Conservation (phyloP, 1,284 basidiomycete genomes). For the Macrocystidia cucumis region DNA sequence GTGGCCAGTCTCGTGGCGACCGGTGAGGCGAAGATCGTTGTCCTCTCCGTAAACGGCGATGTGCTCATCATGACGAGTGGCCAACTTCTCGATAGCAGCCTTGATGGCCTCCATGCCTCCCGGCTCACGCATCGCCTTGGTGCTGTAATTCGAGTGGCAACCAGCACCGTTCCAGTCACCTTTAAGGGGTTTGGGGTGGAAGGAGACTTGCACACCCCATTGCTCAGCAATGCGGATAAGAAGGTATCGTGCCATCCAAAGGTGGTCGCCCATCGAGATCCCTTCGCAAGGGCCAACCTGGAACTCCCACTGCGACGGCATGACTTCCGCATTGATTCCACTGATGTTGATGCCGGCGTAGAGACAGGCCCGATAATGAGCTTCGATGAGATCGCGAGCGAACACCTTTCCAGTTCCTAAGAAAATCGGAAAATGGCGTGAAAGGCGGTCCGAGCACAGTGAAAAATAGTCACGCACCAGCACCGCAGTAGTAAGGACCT, state of each 20-base stretch:
- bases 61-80: conserved; percentile 82
- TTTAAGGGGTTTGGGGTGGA: conserved; percentile 98
- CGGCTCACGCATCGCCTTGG: conserved; percentile 85
- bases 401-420: conserved; percentile 93
- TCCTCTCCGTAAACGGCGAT: conserved; percentile 97
- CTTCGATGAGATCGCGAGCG: conserved; percentile 98
- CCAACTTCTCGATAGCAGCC: conserved; percentile 86
- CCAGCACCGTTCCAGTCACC: conserved; percentile 99
- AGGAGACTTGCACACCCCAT: conserved; percentile 96
- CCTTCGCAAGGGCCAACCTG: conserved; percentile 98
- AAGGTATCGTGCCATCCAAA: conserved; percentile 95
- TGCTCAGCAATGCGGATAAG: conserved; percentile 93
- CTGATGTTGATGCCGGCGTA: conserved; percentile 98
- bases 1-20: conserved; percentile 95
- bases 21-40: conserved; percentile 91
- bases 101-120: conserved; percentile 96
- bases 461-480: conserved; percentile 54
- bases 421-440: conserved; percentile 11
- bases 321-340: conserved; percentile 99
- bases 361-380: conserved; percentile 96
- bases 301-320: conserved; percentile 99
- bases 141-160: conserved; percentile 93
- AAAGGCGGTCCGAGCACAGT: conserved; percentile 3
- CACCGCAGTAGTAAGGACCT: conserved; percentile 99
- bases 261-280: conserved; percentile 97